Conservation (phyloP, 805 yeast species). For the Ogataea corticis region DNA sequence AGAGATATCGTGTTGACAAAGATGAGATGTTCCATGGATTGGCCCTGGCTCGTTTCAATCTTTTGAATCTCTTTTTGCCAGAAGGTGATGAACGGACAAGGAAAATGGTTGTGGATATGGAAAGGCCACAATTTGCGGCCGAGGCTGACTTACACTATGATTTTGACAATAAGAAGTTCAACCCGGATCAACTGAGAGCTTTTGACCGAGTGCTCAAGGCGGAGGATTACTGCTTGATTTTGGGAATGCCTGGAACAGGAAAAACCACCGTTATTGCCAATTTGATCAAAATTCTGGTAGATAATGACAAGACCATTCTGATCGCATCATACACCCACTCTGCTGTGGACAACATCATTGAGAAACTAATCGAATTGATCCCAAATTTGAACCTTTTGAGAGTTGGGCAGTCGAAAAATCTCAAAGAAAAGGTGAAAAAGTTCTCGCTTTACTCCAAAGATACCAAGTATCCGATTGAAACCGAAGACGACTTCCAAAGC, state of each 20-base stretch:
- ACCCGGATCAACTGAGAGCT: conserved; percentile 72
- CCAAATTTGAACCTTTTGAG: conserved; percentile 56
- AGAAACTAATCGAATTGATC: conserved; percentile 55
- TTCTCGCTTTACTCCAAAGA: conserved; percentile 49
- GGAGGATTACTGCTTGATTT: conserved; percentile 72
- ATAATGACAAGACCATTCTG: conserved; percentile 64
- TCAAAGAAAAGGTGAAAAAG: conserved; percentile 61
- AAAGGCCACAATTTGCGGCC: conserved; percentile 43
- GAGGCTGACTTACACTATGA: conserved; percentile 25
- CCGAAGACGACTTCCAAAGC: conserved; percentile 46
- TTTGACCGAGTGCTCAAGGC: conserved; percentile 63
- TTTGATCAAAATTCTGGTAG: conserved; percentile 60
- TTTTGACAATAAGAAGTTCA: conserved; percentile 41
- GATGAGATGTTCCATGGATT: conserved; percentile 77
- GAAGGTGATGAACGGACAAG: conserved; percentile 46
- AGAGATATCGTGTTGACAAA: conserved; percentile 68
- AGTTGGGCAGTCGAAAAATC: conserved; percentile 58
- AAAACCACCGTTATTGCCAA: conserved; percentile 88
- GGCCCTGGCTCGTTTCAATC: conserved; percentile 72
- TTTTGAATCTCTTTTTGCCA: conserved; percentile 63
- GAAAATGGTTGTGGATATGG: conserved; percentile 53
- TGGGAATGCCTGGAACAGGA: conserved; percentile 99
- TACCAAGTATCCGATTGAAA: conserved; percentile 26
- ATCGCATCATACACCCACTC: conserved; percentile 90
- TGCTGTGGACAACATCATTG: conserved; percentile 89